A percentile compares a stretch with the other conserved stretches of the same genome.
Evolutionary conservation across 345 rosid species (phyloP).

Genomic region (Angophora floribunda): DNA sequence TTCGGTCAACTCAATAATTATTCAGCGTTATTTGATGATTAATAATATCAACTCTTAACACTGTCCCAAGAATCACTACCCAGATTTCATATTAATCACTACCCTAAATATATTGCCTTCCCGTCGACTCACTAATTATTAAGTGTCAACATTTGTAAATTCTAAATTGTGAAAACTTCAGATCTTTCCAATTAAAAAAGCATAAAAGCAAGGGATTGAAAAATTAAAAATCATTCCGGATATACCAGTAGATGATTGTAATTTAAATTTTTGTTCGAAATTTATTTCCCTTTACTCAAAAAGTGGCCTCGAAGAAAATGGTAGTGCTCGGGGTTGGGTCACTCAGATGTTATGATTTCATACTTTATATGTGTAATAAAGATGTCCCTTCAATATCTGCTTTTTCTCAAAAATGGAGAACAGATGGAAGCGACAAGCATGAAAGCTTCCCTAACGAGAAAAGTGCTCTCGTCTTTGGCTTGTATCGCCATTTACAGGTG

Average conservation of each 20-base stretch:
- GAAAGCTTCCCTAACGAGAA: background rate
- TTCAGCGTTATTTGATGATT: background rate
- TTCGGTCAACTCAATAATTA: background rate
- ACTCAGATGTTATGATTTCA: background rate
- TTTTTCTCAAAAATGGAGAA: background rate
- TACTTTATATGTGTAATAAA: background rate
- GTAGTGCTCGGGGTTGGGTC: background rate
- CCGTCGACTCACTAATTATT: fast-evolving
- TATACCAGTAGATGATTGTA: background rate
- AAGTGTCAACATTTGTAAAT: background rate
- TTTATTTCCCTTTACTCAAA: background rate
- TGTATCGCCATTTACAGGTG: background rate
- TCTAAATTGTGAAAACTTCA: background rate
- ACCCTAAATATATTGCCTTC: too few relatives aligned
- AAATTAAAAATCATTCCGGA: background rate
- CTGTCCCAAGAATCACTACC: background rate
- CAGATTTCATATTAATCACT: background rate
- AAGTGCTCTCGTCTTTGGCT: background rate
- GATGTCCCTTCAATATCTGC: background rate
- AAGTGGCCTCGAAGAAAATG: background rate
- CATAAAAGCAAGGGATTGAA: background rate
- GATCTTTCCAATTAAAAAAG: background rate
- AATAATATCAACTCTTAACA: background rate
- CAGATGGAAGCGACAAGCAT: background rate
- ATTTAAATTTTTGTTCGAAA: background rate